phyloP scores from a whole-genome alignment of 441 rosid genomes.

The Pelargonium cotyledonis region DNA sequence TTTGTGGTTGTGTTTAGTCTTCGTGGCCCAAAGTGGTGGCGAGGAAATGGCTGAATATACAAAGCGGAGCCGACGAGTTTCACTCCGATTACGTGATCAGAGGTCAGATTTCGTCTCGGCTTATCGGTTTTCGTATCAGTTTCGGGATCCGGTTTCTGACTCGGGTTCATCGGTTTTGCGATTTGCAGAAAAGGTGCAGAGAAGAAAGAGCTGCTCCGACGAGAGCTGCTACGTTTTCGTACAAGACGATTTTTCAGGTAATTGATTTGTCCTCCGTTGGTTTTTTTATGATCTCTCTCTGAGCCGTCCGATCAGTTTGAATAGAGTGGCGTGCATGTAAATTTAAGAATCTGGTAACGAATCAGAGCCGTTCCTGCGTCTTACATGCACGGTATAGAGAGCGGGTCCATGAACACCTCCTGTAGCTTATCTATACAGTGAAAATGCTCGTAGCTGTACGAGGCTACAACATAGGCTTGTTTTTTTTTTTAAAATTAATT shows the following conservation, averaged over 20 bases:
- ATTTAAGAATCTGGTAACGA: no score
- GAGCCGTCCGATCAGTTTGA: neutral
- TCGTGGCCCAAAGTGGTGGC: conserved; percentile 7
- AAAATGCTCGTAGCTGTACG: neutral
- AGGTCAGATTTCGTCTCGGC: neutral
- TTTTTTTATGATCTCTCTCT: neutral
- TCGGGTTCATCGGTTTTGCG: neutral
- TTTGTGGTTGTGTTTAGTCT: neutral
- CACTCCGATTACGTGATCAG: neutral
- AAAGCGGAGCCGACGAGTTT: conserved; percentile 6
- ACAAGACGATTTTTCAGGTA: conserved; percentile 4
- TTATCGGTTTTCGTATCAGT: neutral
- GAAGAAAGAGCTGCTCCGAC: conserved; percentile 6
- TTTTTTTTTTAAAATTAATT: neutral
- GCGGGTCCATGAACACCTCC: neutral
- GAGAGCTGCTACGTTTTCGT: conserved; percentile 4
- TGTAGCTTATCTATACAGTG: neutral
- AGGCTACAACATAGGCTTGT: neutral
- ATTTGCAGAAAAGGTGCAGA: neutral
- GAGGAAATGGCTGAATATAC: conserved; percentile 3
- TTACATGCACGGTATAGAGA: neutral
- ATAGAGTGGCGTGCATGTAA: neutral
- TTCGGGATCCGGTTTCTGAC: conserved; percentile 1
- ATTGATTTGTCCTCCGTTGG: neutral
- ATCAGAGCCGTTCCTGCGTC: neutral